A percentile compares a stretch with the other conserved stretches of the same genome.
Conservation (phyloP, 2,329 filamentous ascomycete species). For the Ceratocystis variospora region DNA sequence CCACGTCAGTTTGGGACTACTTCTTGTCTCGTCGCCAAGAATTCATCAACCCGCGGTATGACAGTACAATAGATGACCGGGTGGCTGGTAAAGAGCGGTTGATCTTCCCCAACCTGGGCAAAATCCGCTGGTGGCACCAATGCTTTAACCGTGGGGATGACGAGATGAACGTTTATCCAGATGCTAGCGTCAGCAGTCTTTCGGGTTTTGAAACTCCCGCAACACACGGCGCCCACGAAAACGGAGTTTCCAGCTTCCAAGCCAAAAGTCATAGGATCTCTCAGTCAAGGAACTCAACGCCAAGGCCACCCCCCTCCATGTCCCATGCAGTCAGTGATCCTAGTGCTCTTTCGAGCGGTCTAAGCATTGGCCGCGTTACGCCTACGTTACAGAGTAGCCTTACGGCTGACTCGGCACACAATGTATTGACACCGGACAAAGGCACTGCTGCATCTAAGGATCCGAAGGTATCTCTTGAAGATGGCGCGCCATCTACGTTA, state of each 20-base stretch:
- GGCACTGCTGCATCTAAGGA: slow-evolving; percentile 21
- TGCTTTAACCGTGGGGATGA: slow-evolving; percentile 72
- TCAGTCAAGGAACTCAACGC: slow-evolving; percentile 1
- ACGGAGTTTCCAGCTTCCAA: slow-evolving; percentile 28
- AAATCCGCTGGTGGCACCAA: slow-evolving; percentile 90
- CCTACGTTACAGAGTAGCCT: slow-evolving; percentile 5
- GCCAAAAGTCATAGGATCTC: neutral
- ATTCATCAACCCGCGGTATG: slow-evolving; percentile 72
- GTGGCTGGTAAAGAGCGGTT: slow-evolving; percentile 68
- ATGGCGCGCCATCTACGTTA: slow-evolving; percentile 29
- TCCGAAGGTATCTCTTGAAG: neutral
- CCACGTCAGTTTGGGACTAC: slow-evolving; percentile 88
- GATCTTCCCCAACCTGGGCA: slow-evolving; percentile 60
- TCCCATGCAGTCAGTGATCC: slow-evolving; percentile 23
- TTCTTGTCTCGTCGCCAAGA: slow-evolving; percentile 69
- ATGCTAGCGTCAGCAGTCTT: slow-evolving; percentile 25
- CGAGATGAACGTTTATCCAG: slow-evolving; percentile 73
- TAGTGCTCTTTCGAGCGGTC: slow-evolving; percentile 13
- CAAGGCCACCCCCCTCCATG: slow-evolving; percentile 22
- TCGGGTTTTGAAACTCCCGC: neutral
- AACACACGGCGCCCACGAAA: neutral
- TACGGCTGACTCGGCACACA: slow-evolving; percentile 41
- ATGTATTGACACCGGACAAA: slow-evolving; percentile 33
- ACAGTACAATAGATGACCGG: slow-evolving; percentile 61
- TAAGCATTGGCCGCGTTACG: neutral